Base-by-base conservation (phyloP, 1,284 basidiomycete genomes). In the Tylopilus sp. region DNA sequence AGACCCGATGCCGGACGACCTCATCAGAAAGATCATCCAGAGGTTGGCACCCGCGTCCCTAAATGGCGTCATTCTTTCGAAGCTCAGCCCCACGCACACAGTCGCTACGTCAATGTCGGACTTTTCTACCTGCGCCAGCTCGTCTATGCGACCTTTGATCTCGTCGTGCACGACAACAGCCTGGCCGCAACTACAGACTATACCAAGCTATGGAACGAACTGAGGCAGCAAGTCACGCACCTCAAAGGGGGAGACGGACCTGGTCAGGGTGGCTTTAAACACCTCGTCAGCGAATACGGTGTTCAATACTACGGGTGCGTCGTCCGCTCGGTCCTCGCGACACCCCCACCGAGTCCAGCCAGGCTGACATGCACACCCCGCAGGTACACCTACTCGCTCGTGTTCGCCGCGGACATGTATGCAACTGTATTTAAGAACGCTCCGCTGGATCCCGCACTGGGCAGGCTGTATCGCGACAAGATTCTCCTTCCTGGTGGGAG, bases 71-170 rank as follows among this genome's bases (percentile, higher is more conserved):
- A 29, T 18, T 19, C 33, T 15, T 12, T 21, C 8, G 16, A 19
- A 11, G 23, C 43, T 46, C 19, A 53, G 3, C 31, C 29, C 9
- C 26, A 7, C 30, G 10, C 15, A 8, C 44, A 11, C 45, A 86
- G 85, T 59, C 86, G 87, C 50, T 86, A 87, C 56, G 79, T 88
- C 55, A 87, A 89, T 54, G 77, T 89, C 38, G 89, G 88, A 2
- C 67, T 90, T 21, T 86, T 81, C 69, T 87, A 87, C 66, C 75
- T 91, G 16, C 81, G 87, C 21, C 56, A 92, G 61, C 70, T 90
- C 7, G 89, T 86, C 75, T 89, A 86, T 57, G 87, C 84, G 52
- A 83, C 80, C 54, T 90, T 82, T 57, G 87, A 89, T 40, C 46
- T 89, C 59, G 80, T 82, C 57, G 81, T 89, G 4, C 88, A 90